Percentiles rank a stretch among this genome's conserved stretches.
Conservation (phyloP, 208 protist species). For the Eutreptiella sp. region DNA sequence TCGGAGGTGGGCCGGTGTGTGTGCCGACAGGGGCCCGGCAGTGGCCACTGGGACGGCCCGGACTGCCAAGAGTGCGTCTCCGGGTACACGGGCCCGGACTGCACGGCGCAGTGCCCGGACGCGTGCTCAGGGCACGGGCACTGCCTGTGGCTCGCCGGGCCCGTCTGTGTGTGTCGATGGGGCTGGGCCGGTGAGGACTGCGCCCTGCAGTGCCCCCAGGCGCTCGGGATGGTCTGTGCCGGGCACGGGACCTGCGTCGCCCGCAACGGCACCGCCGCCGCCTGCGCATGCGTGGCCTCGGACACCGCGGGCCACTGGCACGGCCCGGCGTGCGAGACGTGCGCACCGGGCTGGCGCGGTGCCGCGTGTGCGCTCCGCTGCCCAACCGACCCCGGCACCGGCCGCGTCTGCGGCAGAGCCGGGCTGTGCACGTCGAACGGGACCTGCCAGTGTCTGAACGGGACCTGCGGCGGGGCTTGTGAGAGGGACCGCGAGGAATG, state of each 20-base stretch:
- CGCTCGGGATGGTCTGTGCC: neutral
- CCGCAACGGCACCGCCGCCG: neutral
- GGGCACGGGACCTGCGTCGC: slow-evolving; percentile 1
- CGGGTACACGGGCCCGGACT: slow-evolving; percentile 20
- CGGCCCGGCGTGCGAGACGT: slow-evolving; percentile 1
- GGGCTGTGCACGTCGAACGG: too few species aligned
- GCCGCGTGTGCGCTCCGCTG: neutral
- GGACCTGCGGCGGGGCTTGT: neutral
- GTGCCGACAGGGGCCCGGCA: slow-evolving; percentile 7
- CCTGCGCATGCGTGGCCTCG: slow-evolving; percentile 6
- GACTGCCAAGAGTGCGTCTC: slow-evolving; percentile 16
- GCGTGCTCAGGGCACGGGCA: slow-evolving; percentile 22
- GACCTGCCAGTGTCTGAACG: slow-evolving; percentile 24
- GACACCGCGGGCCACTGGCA: neutral
- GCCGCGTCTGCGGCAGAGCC: too few species aligned
- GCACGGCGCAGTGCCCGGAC: slow-evolving; percentile 1
- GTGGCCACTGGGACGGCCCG: slow-evolving; percentile 15
- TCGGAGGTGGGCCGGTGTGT: slow-evolving; percentile 1
- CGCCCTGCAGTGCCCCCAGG: neutral
- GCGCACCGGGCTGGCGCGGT: neutral
- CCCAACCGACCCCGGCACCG: neutral
- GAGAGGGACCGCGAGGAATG: neutral
- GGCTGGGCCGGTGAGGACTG: slow-evolving; percentile 24
- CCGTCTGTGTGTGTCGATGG: neutral
- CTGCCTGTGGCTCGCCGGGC: slow-evolving; percentile 17